Conservation (phyloP, 495 filamentous ascomycete genomes). For the Haplographium delicatum region DNA sequence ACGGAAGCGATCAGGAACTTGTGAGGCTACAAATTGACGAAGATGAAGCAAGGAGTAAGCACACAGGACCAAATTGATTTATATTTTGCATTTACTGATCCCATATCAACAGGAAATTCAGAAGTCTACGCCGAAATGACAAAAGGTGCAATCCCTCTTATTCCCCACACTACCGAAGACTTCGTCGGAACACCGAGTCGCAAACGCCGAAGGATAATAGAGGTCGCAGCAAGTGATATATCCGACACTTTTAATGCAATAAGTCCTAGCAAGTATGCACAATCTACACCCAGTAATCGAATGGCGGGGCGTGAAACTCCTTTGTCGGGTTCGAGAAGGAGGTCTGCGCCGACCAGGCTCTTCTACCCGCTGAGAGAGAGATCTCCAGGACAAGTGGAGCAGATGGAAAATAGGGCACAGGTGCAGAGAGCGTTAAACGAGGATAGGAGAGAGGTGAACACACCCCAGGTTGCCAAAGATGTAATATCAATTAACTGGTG, state of each 20-base stretch:
- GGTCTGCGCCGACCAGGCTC: neutral
- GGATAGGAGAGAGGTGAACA: no score
- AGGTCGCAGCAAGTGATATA: conserved; percentile 8
- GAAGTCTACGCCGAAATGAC: neutral
- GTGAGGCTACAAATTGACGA: neutral
- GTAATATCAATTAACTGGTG: no score
- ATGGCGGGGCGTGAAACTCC: conserved; percentile 5
- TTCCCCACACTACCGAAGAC: neutral
- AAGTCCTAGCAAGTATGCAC: conserved; percentile 2
- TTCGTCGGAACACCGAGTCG: conserved; percentile 9
- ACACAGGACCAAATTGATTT: neutral
- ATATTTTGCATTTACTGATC: neutral
- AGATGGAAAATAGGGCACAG: neutral
- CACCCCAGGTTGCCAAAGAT: no score
- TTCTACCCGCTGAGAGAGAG: neutral
- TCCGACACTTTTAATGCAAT: conserved; percentile 7
- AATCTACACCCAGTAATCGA: conserved; percentile 9
- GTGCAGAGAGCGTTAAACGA: no score
- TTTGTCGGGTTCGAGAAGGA: neutral
- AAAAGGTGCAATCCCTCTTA: neutral
- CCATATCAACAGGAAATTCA: neutral
- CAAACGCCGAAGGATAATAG: conserved; percentile 8
- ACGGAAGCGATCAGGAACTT: neutral
- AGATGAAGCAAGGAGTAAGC: neutral
- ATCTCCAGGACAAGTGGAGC: neutral